These are phyloP conservation scores for Urtica urens DNA, from an alignment of 306 rosid genomes.

Conservation along the genomic window DNA sequence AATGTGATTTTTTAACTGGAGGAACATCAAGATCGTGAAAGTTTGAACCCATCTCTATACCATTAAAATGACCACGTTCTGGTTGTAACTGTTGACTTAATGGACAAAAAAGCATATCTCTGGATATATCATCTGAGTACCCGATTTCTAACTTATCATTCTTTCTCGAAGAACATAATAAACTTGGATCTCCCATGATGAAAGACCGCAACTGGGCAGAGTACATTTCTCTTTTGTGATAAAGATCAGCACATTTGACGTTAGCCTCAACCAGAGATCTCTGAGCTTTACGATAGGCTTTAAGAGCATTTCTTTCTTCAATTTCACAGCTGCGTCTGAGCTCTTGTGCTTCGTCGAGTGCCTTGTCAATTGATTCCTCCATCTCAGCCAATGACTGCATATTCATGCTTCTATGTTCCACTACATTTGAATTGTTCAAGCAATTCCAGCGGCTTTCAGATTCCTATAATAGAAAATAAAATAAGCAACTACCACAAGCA, in stretches of 20 bases:
- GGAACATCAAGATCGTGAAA: slow-evolving; percentile 29
- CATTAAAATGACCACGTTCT: slow-evolving; percentile 35
- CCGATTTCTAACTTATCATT: slow-evolving; percentile 43
- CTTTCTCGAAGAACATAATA: slow-evolving; percentile 47
- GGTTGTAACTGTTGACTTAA: slow-evolving; percentile 50
- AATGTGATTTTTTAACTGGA: slow-evolving; percentile 26
- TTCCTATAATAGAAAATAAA: slow-evolving; percentile 28
- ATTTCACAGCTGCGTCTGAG: slow-evolving; percentile 68
- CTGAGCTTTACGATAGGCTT: slow-evolving; percentile 76
- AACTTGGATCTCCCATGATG: slow-evolving; percentile 46
- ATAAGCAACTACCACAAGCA: not conserved
- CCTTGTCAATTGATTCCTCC: slow-evolving; percentile 81
- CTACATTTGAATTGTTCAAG: slow-evolving; percentile 36
- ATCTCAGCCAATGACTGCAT: slow-evolving; percentile 46
- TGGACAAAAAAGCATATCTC: slow-evolving; percentile 37
- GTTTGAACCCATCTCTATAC: slow-evolving; percentile 36
- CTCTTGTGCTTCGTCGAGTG: slow-evolving; percentile 87
- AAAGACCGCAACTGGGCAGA: slow-evolving; percentile 55
- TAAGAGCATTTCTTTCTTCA: slow-evolving; percentile 82
- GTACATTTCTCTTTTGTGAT: slow-evolving; percentile 61
- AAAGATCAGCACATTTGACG: slow-evolving; percentile 62
- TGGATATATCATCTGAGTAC: slow-evolving; percentile 30
- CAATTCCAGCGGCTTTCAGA: slow-evolving; percentile 28
- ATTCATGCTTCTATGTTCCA: slow-evolving; percentile 25
- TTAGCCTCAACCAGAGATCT: slow-evolving; percentile 75